Base-by-base conservation (phyloP, 805 yeast species). In the Phaffomyces antillensis region DNA sequence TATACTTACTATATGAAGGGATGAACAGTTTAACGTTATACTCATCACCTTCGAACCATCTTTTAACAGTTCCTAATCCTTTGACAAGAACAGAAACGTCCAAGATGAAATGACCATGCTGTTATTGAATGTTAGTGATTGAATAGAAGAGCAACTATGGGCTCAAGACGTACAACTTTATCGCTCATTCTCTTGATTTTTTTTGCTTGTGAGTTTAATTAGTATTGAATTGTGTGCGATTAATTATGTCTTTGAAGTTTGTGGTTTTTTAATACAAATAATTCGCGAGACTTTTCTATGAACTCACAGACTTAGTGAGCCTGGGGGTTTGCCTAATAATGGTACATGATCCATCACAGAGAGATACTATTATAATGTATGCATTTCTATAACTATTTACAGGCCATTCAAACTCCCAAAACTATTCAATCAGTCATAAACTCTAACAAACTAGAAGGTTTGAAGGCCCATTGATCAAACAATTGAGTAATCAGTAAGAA, bases 391-490 rank as follows among this genome's bases (percentile, higher is more conserved):
- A 20, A 20, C n/a, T n/a, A 33, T 17, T 33, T 26, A 26, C 28
- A 26, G 9, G 5, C 5, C 12, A 26, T 26, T 20, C 23, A 3
- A 20, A 26, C 12, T 8, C n/a, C n/a, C n/a, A n/a, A 10, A 9
- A 2, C 4, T 7, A 10, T 26, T 11, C 12, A 26, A 8, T 26
- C 28, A 6, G 10, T 26, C 28, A 60, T 65, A 59, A 52, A 67
- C 58, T 45, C 65, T 60, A 45, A 36, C 17, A 49, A 13, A 7
- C 50, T 40, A n/a, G 66, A 73, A 0, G 95, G 97, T 61, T 82
- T 88, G 69, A 89, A 91, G 0, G 97, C 93, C 98, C 97, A 91
- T 13, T 64, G 56, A 36, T 68, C 71, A 58, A 83, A 87, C 3
- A 65, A 68, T 4, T 73, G 62, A 10, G 79, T 68, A 7, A 90